Percentiles rank a stretch among this genome's conserved stretches.
Conservation (phyloP, 768 basidiomycete species). For the Boletus eberwhitei region DNA sequence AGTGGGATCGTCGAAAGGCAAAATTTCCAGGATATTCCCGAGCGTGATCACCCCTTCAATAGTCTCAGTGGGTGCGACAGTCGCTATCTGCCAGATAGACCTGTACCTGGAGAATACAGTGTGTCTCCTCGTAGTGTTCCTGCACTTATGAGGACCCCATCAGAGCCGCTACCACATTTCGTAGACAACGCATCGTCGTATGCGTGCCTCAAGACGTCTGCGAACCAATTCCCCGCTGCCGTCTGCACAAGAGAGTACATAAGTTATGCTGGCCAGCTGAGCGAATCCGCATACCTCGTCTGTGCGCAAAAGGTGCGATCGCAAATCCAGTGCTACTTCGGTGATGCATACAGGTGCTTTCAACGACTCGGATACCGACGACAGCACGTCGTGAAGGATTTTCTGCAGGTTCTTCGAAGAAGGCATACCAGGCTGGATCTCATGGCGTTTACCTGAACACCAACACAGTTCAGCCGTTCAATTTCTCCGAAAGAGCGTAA, state of each 20-base stretch:
- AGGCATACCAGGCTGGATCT: slow-evolving; percentile 54
- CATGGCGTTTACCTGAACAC: slow-evolving; percentile 60
- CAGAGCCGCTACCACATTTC: slow-evolving; percentile 60
- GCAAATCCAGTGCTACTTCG: slow-evolving; percentile 63
- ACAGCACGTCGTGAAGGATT: slow-evolving; percentile 61
- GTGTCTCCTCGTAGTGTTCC: slow-evolving; percentile 87
- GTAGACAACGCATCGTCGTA: slow-evolving; percentile 70
- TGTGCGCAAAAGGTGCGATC: slow-evolving; percentile 72
- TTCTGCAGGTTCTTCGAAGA: slow-evolving; percentile 53
- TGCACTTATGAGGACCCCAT: slow-evolving; percentile 78
- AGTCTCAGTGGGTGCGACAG: not conserved
- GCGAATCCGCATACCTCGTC: slow-evolving; percentile 48
- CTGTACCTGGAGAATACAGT: slow-evolving; percentile 72
- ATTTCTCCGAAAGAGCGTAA: not conserved
- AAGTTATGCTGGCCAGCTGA: not conserved
- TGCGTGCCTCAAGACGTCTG: slow-evolving; percentile 78
- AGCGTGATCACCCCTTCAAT: slow-evolving; percentile 66
- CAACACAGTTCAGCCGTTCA: not conserved
- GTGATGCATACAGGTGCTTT: slow-evolving; percentile 76
- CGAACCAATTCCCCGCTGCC: slow-evolving; percentile 76
- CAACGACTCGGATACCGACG: slow-evolving; percentile 64
- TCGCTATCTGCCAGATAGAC: not conserved
- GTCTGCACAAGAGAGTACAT: slow-evolving; percentile 39
- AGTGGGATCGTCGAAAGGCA: slow-evolving; percentile 85
- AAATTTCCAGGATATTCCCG: slow-evolving; percentile 83